Base-by-base conservation (phyloP, 352 stramenopile genomes). In the Phytophthora palmivora region DNA sequence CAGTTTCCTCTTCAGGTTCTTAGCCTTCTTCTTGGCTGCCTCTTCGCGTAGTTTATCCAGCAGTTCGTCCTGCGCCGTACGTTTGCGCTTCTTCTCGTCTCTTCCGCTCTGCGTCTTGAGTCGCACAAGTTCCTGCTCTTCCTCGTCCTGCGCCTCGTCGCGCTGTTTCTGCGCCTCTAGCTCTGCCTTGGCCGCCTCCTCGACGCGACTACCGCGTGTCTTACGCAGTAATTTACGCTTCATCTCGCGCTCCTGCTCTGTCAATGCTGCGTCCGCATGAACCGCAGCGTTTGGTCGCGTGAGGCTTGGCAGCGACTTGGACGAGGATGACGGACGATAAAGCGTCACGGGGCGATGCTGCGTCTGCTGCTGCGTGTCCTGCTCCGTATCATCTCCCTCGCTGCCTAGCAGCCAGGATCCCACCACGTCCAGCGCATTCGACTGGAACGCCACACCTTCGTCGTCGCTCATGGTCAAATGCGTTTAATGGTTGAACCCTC, bases 1-100 rank as follows among this genome's bases (percentile, higher is more conserved):
- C 58, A 78, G 60, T 52, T 92, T 94, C n/a, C 69, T 57, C 54
- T 94, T 94, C 24, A 81, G 66, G 49, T 94, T 94, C 64, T 92
- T 91, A 22, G 74, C 78, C 39, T 87, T 91, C 56, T 87, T 88
- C 43, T 75, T 72, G 12, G 67, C 75, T 7, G 77, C 83, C 36
- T 92, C 79, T 33, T 90, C 75, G 9, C 85, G 67, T 52, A 94
- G 34, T 30, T 84, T 82, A 21, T 88, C 82, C 46, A 94, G 64
- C 24, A 94, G 55, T 36, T 90, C 73, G 11, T 94, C 79, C 41
- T 94, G 85, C 12, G 76, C 76, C 8, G 67, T 91, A 26, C 80
- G 53, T 56, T 90, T 89, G 24, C 84, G 79, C 62, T 93, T 93
- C 58, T 77, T 82, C 28, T 66, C 59, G 46, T 50, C 18, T 39